Evolutionary conservation across 2,329 filamentous ascomycete genomes (phyloP).

Genomic region (Calonectria hongkongensis): DNA sequence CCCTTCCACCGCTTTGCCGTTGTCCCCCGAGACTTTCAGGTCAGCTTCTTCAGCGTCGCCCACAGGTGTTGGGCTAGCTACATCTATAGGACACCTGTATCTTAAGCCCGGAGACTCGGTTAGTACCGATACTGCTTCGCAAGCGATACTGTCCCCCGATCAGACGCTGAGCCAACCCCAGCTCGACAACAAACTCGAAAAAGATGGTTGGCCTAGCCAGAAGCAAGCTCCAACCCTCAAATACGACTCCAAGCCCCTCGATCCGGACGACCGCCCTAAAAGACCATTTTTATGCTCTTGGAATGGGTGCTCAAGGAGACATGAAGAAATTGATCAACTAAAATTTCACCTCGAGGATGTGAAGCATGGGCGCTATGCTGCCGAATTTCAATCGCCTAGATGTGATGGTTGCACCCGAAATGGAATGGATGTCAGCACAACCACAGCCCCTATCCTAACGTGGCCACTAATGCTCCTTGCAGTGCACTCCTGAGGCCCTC

Average conservation of each 20-base stretch:
- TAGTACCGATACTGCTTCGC: no score
- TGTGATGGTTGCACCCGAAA: not conserved
- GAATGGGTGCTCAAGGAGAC: not conserved
- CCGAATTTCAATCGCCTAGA: not conserved
- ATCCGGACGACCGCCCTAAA: not conserved
- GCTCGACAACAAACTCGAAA: no score
- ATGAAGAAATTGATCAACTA: not conserved
- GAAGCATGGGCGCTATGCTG: not conserved
- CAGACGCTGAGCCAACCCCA: no score
- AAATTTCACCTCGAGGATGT: not conserved
- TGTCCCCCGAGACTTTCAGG: no score
- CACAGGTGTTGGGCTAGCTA: no score
- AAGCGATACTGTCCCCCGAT: no score
- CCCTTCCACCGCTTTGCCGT: no score
- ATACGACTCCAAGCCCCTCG: not conserved
- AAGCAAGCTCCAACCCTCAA: not conserved
- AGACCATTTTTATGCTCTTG: not conserved
- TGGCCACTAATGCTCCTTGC: not conserved
- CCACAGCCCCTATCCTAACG: not conserved
- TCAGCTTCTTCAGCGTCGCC: no score
- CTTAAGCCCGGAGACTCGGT: no score
- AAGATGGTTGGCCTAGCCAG: no score
- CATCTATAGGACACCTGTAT: no score
- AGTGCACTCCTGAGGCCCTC: not conserved
- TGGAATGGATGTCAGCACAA: not conserved